Evolutionary conservation across 129 eudicot genomes (phyloP).

Genomic region (Pittosporum tobira): DNA sequence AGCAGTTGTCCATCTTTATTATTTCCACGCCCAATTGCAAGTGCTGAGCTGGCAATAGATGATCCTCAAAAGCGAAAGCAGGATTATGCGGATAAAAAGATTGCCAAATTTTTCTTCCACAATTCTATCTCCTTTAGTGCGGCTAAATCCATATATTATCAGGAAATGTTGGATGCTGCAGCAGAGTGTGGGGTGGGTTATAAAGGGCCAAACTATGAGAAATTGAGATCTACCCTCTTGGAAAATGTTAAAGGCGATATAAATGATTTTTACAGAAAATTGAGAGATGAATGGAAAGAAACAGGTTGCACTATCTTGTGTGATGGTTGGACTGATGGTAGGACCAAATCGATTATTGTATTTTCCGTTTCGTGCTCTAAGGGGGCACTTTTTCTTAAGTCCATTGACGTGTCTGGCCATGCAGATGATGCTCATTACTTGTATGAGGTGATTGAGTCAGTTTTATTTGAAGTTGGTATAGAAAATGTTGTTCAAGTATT

Average conservation of each 20-base stretch:
- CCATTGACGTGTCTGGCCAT: constrained; percentile 28
- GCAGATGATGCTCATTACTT: constrained; percentile 34
- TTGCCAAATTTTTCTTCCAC: constrained; percentile 33
- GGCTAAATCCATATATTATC: constrained; percentile 29
- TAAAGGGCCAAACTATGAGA: constrained; percentile 32
- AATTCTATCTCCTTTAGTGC: constrained; percentile 35
- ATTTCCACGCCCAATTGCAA: constrained; percentile 20
- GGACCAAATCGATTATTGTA: constrained; percentile 20
- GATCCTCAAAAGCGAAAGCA: constrained; percentile 27
- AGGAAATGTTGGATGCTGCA: constrained; percentile 35
- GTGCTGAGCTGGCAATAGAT: constrained; percentile 11
- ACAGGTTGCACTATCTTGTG: constrained; percentile 41
- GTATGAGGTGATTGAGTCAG: constrained; percentile 28
- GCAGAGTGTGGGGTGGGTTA: constrained; percentile 34
- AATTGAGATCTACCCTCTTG: constrained; percentile 23
- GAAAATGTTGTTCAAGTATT: constrained; percentile 36
- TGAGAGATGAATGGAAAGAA: constrained; percentile 28
- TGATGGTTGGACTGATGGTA: constrained; percentile 26
- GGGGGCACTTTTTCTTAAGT: constrained; percentile 32
- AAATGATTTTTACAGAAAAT: constrained; percentile 15
- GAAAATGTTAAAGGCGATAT: constrained; percentile 27
- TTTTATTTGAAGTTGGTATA: constrained; percentile 31
- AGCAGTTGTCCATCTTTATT: constrained; percentile 19
- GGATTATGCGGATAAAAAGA: constrained; percentile 34
- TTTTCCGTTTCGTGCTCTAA: constrained; percentile 33